Conservation (phyloP, 225 moss, liverwort and hornwort species). For the Pseudisothecium myosuroides region DNA sequence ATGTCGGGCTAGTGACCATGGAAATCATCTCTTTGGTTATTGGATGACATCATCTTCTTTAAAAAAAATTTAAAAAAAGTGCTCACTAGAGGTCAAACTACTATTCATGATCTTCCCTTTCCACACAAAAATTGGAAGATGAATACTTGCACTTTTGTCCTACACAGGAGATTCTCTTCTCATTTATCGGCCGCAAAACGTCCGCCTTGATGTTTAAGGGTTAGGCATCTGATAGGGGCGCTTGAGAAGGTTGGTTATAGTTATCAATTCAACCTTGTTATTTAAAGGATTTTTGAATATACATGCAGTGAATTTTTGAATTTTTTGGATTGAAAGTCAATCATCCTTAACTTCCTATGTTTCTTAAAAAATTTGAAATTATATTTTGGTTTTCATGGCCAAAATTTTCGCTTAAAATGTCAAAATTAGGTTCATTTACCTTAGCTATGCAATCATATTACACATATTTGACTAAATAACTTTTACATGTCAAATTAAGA, state of each 20-base stretch:
- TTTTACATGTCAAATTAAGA: not conserved
- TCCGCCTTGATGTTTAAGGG: too few relatives aligned
- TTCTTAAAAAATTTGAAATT: rapidly evolving
- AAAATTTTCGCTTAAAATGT: not conserved
- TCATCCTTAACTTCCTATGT: not conserved
- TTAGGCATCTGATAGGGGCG: too few relatives aligned
- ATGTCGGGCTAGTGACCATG: too few relatives aligned
- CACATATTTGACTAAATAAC: not conserved
- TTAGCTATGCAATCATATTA: not conserved
- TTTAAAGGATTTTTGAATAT: not conserved
- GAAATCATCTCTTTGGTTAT: too few relatives aligned
- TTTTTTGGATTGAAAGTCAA: not conserved
- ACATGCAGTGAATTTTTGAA: not conserved
- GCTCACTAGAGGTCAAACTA: too few relatives aligned
- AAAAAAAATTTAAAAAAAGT: too few relatives aligned
- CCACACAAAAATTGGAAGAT: too few relatives aligned
- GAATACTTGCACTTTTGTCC: too few relatives aligned
- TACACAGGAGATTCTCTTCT: too few relatives aligned
- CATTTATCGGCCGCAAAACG: too few relatives aligned
- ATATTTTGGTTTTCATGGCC: not conserved
- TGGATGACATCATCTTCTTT: too few relatives aligned
- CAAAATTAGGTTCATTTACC: rapidly evolving
- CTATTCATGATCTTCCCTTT: too few relatives aligned
- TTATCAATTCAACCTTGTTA: not conserved
- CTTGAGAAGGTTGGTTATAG: not conserved